Evolutionary conservation across 73 alveolate genomes (phyloP).

Genomic region (Tetrahymena thermophila): DNA sequence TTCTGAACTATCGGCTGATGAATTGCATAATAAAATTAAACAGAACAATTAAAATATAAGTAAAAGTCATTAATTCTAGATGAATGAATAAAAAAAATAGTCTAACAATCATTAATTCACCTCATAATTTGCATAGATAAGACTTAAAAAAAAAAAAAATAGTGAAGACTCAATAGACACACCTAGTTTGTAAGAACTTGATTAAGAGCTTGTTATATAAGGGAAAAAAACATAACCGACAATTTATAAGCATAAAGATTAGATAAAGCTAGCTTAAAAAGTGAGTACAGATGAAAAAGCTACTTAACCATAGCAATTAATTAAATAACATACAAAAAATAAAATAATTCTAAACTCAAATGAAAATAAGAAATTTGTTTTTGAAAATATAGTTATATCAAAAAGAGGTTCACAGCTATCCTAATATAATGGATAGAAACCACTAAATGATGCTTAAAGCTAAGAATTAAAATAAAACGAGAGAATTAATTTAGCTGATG

Average conservation of each 20-base stretch:
- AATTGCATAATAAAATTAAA: no score
- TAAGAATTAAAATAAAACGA: background rate
- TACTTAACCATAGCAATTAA: background rate
- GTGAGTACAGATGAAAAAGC: background rate
- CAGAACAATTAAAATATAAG: no score
- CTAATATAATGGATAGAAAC: background rate
- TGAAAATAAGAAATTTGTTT: background rate
- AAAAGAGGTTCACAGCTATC: background rate
- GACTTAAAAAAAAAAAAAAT: background rate
- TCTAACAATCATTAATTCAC: background rate
- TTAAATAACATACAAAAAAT: background rate
- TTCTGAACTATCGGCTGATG: background rate
- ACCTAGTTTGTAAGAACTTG: background rate
- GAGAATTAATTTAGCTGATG: background rate
- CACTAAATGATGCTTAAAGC: background rate
- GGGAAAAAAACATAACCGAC: no score
- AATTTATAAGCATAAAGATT: background rate
- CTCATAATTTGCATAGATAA: background rate
- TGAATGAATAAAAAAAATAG: background rate
- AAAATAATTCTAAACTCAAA: background rate
- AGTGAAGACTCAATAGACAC: background rate
- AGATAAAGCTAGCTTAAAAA: no score
- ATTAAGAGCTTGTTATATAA: background rate
- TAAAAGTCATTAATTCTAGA: no score
- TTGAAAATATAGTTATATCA: background rate